Percentiles rank a stretch among this genome's conserved stretches.
Evolutionary conservation across 2,329 filamentous ascomycete species (phyloP).

Genomic region (Fusarium illudens): DNA sequence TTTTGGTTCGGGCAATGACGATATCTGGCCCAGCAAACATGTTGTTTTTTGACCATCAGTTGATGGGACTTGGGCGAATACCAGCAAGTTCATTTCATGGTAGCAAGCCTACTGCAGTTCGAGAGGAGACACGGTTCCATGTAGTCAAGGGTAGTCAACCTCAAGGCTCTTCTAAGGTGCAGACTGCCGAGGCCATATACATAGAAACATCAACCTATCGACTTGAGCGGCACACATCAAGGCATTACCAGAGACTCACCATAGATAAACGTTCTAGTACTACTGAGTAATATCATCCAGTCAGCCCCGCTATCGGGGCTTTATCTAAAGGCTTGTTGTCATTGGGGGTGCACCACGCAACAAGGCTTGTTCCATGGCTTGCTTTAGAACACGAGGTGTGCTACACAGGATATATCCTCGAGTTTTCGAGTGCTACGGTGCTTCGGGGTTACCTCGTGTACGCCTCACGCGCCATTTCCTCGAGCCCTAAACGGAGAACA

Average conservation of each 20-base stretch:
- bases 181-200: not conserved
- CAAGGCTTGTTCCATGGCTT: not conserved
- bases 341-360: not conserved
- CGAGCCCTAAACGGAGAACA: not conserved
- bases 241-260: not conserved
- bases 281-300: not conserved
- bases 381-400: not conserved
- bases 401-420: not conserved
- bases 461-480: not conserved
- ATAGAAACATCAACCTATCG: not conserved
- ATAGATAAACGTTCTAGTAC: not conserved
- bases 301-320: not conserved
- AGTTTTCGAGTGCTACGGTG: not conserved
- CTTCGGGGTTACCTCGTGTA: not conserved
- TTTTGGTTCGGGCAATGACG: not conserved
- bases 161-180: not conserved
- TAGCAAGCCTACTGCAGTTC: not conserved
- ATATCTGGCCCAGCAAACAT: not conserved
- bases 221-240: not conserved
- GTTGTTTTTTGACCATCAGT: not conserved
- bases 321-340: not conserved
- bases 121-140: not conserved
- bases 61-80: not conserved
- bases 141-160: not conserved
- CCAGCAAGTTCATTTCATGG: not conserved